phyloP scores from a whole-genome alignment of 2,329 filamentous ascomycete genomes.

The Xylaria sp. region DNA sequence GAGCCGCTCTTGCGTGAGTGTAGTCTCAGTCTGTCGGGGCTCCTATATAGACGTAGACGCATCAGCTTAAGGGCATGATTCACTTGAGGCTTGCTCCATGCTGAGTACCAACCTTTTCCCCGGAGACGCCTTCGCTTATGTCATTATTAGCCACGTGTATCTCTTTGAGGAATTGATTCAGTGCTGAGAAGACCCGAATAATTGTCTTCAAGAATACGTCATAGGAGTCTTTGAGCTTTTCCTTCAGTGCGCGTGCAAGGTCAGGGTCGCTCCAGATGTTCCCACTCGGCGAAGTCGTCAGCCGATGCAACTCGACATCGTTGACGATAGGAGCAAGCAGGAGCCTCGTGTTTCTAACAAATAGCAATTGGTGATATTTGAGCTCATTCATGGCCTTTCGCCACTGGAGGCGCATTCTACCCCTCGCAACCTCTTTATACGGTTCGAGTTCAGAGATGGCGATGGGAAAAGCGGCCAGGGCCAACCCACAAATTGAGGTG shows the following conservation, averaged over 20 bases:
- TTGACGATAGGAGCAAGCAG: conserved; percentile 40
- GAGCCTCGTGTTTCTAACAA: conserved; percentile 35
- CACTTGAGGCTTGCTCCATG: too few relatives aligned
- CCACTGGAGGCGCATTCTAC: conserved; percentile 37
- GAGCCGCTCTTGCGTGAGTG: too few relatives aligned
- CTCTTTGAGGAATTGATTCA: too few relatives aligned
- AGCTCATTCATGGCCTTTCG: conserved; percentile 33
- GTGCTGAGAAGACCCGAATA: too few relatives aligned
- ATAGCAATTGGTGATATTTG: conserved; percentile 30
- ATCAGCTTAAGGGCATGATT: too few relatives aligned
- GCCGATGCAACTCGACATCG: conserved; percentile 36
- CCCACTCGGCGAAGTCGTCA: conserved; percentile 32
- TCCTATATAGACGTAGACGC: too few relatives aligned
- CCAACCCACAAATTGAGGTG: too few relatives aligned
- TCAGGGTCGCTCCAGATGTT: conserved; percentile 10
- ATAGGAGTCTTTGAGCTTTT: conserved; percentile 25
- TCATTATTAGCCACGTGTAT: too few relatives aligned
- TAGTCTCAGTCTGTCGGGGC: too few relatives aligned
- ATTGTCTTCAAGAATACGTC: conserved; percentile 11
- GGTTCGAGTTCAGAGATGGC: conserved; percentile 37
- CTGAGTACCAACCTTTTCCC: too few relatives aligned
- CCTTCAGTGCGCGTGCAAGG: background rate
- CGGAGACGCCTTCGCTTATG: too few relatives aligned
- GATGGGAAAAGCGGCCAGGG: conserved; percentile 41
- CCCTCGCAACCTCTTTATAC: conserved; percentile 36